A percentile compares a stretch with the other conserved stretches of the same genome.
Conservation (phyloP, 139 green algal genomes). For the Chlorella sp. region DNA sequence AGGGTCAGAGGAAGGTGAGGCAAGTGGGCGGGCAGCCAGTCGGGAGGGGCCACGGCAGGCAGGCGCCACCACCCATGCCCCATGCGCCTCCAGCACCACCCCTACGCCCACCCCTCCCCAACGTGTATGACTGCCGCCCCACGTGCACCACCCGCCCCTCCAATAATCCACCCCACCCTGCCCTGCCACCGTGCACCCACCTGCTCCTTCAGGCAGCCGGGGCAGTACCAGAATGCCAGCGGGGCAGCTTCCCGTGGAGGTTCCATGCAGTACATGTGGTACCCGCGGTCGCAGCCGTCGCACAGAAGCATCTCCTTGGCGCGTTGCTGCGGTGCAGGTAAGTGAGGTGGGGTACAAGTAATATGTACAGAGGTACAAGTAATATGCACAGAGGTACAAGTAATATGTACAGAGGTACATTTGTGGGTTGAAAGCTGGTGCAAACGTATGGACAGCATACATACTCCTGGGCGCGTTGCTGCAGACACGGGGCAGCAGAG, state of each 20-base stretch:
- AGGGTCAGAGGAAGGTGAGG: too few relatives aligned
- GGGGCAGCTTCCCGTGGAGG: slow-evolving; percentile 50
- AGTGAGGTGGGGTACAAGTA: background rate
- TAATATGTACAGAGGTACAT: too few relatives aligned
- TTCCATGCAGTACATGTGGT: slow-evolving; percentile 59
- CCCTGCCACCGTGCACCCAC: background rate
- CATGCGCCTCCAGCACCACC: too few relatives aligned
- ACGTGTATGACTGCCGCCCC: too few relatives aligned
- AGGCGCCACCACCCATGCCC: too few relatives aligned
- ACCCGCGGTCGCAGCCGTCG: slow-evolving; percentile 59
- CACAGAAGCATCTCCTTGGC: slow-evolving; percentile 51
- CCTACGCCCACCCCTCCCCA: too few relatives aligned
- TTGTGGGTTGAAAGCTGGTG: too few relatives aligned
- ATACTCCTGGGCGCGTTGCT: background rate
- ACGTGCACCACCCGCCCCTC: background rate
- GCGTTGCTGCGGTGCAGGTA: background rate
- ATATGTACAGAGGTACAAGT: too few relatives aligned
- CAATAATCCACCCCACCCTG: background rate
- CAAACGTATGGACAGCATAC: too few relatives aligned
- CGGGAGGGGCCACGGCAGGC: background rate
- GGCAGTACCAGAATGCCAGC: slow-evolving; percentile 41
- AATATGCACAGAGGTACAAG: background rate
- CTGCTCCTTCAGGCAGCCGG: slow-evolving; percentile 22
- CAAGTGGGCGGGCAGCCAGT: background rate
- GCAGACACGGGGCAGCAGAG: background rate